Base-by-base conservation (phyloP, 2,329 filamentous ascomycete genomes). In the Nemania sp. region DNA sequence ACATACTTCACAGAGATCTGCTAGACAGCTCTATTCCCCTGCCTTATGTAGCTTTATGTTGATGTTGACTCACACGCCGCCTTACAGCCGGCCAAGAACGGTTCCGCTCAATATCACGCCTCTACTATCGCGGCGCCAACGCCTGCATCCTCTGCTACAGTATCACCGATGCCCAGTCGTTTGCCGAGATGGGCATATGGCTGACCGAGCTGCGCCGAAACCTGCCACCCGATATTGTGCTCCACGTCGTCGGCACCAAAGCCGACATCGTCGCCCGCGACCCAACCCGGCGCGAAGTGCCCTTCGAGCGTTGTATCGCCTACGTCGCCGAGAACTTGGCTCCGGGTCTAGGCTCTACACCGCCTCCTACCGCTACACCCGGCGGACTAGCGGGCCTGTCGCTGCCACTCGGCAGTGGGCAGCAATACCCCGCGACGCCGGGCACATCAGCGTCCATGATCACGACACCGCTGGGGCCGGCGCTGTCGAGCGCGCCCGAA, bases 121-220 rank as follows among this genome's bases (percentile, higher is more conserved):
- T 99, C 49, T 97, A 97, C 78, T 99, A 99, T 75, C 88, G 93
- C 68, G 92, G 92, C 69, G 93, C 93, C 58, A 93, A 96, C 69
- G 92, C 92, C 54, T 94, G 90, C 66, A 90, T 97, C 56, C 82
- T 97, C 41, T 96, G 92, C 80, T 97, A 97, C 77, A 90, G 90
- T 76, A 95, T 97, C 70, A 96, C 91, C 56, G 88, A 92, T 71
- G 86, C 88, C 57, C 77, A 84, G 64, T 94, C 89, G 56, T 97
- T 96, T 71, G 81, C 84, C 64, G 91, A 97, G 73, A 96, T 97
- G 91, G 91, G 90, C 66, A 82, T 88, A 51, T 97, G 92, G 92
- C 81, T 97, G 57, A 83, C 81, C 56, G 92, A 97, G 74, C 82
- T 96, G 51, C 87, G 90, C 63, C 82, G 84, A 59, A 92, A 94